A percentile compares a stretch with the other conserved stretches of the same genome.
These are phyloP conservation scores for Tritrichomonas musculus DNA, from an alignment of 208 protist species.

Conservation along the genomic window DNA sequence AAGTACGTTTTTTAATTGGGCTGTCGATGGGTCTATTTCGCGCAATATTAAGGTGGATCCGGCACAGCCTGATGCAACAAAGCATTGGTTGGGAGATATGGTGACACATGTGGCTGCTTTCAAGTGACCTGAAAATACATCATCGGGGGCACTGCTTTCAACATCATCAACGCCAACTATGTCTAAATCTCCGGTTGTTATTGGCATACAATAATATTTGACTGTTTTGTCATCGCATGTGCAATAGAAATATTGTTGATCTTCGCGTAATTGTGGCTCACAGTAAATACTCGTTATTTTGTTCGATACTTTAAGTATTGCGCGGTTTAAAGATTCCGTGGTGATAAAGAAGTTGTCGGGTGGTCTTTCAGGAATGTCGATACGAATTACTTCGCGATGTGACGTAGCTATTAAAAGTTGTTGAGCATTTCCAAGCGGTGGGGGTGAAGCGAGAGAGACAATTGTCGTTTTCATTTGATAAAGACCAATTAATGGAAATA, in stretches of 20 bases:
- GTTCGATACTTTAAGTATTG: background rate
- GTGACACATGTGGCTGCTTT: background rate
- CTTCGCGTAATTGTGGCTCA: background rate
- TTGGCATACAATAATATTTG: constrained; percentile 27
- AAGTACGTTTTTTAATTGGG: background rate
- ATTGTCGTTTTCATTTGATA: background rate
- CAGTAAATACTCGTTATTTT: background rate
- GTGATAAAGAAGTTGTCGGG: background rate
- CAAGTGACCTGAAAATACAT: background rate
- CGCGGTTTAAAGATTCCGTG: background rate
- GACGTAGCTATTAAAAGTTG: background rate
- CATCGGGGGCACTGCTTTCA: background rate
- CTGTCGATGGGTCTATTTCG: background rate
- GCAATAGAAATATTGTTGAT: constrained; percentile 29
- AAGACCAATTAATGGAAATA: constrained; percentile 17
- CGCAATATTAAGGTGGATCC: background rate
- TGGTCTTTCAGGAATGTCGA: background rate
- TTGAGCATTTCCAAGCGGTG: background rate
- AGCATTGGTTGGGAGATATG: background rate
- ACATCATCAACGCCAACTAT: constrained; percentile 12
- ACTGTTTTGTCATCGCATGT: constrained; percentile 24
- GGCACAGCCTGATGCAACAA: background rate
- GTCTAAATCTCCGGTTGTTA: background rate
- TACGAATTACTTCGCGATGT: background rate
- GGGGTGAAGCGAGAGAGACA: background rate